Evolutionary conservation across 768 basidiomycete genomes (phyloP), one percentile per base, ranked within the genome.

Genomic region (Auricularia auricula-judae): DNA sequence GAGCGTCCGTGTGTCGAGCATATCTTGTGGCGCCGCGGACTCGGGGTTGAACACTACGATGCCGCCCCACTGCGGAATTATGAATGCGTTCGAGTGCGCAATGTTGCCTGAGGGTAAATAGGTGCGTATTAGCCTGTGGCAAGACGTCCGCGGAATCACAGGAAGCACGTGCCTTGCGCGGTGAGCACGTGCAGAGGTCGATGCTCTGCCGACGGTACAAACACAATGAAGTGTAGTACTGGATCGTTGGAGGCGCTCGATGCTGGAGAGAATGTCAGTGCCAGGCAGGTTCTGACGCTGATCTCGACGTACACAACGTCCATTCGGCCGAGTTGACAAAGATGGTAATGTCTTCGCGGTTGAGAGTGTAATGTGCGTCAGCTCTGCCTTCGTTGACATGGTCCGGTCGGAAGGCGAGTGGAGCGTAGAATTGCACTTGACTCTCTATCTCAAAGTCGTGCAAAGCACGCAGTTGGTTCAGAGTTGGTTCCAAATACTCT

Each of bases 271-370:
- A 51, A 36, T 21, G 63, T 70, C 63, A 71, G 65, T 36, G 35
- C 16, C 61, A 1, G 34, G 60, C 54, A 53, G 33, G 58, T 33
- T 56, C 4, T 3, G 11, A 61, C 18, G 2, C 67, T 5, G 39
- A 42, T 44, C 34, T 54, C 10, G 54, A 36, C 80, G 69, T 69
- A 94, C 95, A 93, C 61, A 99, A 72, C 12, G 88, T 89, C 97
- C 97, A 99, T 71, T 94, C 88, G 3, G 94, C 97, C 4, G 93
- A 93, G 71, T 99, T 99, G 51, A 99, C 81, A 71, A 99, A 99
- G 0, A 95, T 86, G 14, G 89, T 93, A 65, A 97, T 80, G 70
- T 96, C 86, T 68, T 94, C 93, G 62, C 85, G 84, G 1, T 83
- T 84, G 44, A 98, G 74, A 0, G 84, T 83, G 72, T 85, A 85